Conservation (phyloP, 2,329 filamentous ascomycete genomes). For the Hymenotorrendiella dingleyae region DNA sequence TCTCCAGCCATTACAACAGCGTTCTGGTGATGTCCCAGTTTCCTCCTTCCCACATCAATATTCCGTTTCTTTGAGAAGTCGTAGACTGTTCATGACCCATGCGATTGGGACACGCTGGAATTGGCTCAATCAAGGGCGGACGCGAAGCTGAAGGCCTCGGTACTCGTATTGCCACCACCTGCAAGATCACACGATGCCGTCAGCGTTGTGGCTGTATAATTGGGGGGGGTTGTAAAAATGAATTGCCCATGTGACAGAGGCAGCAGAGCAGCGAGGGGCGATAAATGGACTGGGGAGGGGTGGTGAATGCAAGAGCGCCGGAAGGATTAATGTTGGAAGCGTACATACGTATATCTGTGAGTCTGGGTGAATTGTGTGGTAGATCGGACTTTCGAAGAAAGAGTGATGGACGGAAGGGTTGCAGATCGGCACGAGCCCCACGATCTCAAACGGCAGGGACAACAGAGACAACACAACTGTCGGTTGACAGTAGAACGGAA, state of each 20-base stretch:
- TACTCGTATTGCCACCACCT: slow-evolving; percentile 23
- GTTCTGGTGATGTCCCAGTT: slow-evolving; percentile 14
- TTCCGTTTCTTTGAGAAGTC: slow-evolving; percentile 18
- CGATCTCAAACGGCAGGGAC: background rate
- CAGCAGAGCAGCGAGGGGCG: background rate
- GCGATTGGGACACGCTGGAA: slow-evolving; percentile 17
- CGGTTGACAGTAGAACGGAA: background rate
- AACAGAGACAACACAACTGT: background rate
- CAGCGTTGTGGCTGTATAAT: slow-evolving; percentile 21
- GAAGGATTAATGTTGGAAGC: background rate
- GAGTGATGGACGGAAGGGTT: background rate
- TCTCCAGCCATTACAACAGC: slow-evolving; percentile 29
- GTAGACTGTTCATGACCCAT: slow-evolving; percentile 27
- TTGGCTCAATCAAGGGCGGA: slow-evolving; percentile 9
- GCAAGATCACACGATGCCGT: slow-evolving; percentile 22
- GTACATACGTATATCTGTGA: no score
- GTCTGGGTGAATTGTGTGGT: background rate
- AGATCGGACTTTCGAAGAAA: background rate
- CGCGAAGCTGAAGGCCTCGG: slow-evolving; percentile 21
- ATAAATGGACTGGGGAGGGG: slow-evolving; percentile 3
- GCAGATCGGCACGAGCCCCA: background rate
- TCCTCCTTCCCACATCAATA: slow-evolving; percentile 28
- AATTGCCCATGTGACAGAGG: slow-evolving; percentile 16
- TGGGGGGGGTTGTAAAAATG: slow-evolving; percentile 11
- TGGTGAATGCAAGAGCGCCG: slow-evolving; percentile 1